Evolutionary conservation across 2,329 filamentous ascomycete species (phyloP).

Genomic region (Tolypocladium inflatum): DNA sequence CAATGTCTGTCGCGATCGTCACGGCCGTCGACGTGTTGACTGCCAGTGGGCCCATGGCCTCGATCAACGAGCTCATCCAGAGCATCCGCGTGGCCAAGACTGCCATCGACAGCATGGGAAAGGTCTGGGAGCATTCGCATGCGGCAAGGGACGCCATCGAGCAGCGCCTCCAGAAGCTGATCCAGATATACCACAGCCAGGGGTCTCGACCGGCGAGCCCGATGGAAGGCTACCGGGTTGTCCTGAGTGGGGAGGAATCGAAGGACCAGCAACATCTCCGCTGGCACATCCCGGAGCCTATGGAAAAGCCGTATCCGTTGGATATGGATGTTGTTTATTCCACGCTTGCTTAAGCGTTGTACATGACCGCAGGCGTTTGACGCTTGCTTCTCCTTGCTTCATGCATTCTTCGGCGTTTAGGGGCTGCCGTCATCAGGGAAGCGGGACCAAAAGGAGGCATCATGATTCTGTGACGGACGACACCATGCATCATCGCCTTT

Average conservation of each 20-base stretch:
- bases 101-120: conserved; percentile 44
- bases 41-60: conserved; percentile 43
- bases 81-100: conserved; percentile 42
- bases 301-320: conserved; percentile 24
- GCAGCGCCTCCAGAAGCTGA: conserved; percentile 23
- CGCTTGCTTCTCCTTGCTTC: conserved; percentile 1
- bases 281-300: conserved; percentile 26
- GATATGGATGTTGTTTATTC: conserved; percentile 28
- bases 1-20: conserved; percentile 51
- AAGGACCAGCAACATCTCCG: conserved; percentile 16
- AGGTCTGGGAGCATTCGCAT: conserved; percentile 50
- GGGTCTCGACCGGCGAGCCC: conserved; percentile 16
- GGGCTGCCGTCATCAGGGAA: neutral
- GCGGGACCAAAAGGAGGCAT: neutral
- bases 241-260: conserved; percentile 15
- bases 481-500: neutral
- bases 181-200: conserved; percentile 20
- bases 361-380: neutral
- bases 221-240: conserved; percentile 19
- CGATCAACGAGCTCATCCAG: conserved; percentile 42
- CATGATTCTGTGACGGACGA: neutral
- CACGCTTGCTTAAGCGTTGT: conserved; percentile 11
- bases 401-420: conserved; percentile 8
- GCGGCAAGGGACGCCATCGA: conserved; percentile 39
- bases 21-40: conserved; percentile 59